Evolutionary conservation across 768 basidiomycete species (phyloP).

Genomic region (Rhodotorula paludigena): DNA sequence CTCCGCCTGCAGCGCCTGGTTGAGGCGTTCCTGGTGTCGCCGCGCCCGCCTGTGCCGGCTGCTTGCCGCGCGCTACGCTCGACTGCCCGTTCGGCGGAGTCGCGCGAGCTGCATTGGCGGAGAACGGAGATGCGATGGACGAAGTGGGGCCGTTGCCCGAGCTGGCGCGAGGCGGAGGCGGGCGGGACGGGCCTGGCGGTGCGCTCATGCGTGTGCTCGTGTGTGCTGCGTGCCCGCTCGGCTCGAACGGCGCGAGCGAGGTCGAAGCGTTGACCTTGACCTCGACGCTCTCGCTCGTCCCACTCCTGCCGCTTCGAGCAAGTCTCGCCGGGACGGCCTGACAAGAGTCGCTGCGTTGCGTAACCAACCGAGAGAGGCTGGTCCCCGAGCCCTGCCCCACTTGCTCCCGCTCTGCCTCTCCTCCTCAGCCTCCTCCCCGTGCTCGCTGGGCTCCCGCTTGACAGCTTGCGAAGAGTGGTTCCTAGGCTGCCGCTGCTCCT

Average conservation of each 20-base stretch:
- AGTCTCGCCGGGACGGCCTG: background rate
- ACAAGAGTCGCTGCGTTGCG: too few relatives aligned
- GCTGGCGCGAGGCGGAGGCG: background rate
- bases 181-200: background rate
- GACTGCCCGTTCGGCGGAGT: background rate
- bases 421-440: background rate
- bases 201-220: background rate
- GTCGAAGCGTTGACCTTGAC: background rate
- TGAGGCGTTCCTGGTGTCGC: background rate
- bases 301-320: background rate
- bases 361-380: background rate
- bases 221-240: background rate
- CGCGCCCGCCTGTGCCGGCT: background rate
- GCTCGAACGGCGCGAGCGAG: background rate
- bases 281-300: too few relatives aligned
- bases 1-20: background rate
- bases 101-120: background rate
- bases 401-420: too few relatives aligned
- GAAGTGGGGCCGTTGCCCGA: background rate
- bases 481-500: background rate
- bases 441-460: background rate
- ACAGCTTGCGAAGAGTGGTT: too few relatives aligned
- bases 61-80: slow-evolving; percentile 1
- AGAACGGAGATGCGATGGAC: background rate
- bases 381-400: background rate